A percentile compares a stretch with the other conserved stretches of the same genome.
These are phyloP conservation scores for Coemansia reversa DNA, from an alignment of 192 early-diverging fungal species.

Conservation along the genomic window DNA sequence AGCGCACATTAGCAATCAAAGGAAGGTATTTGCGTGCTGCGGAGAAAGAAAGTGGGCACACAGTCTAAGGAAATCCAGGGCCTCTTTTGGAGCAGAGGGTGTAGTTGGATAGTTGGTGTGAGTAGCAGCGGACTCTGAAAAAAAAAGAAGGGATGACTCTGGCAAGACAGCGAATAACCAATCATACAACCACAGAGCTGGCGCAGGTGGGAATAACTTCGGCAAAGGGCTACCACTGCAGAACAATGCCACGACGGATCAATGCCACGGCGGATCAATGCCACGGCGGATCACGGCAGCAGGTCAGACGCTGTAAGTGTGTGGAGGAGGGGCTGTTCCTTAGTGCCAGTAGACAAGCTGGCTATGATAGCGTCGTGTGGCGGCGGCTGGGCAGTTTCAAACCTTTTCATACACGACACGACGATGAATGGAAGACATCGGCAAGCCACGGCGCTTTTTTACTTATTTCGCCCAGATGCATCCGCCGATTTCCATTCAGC, in stretches of 20 bases:
- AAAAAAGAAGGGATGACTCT: not conserved
- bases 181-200: not conserved
- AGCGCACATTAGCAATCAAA: not conserved
- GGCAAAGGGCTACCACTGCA: constrained; percentile 1
- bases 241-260: constrained; percentile 4
- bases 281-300: constrained; percentile 3
- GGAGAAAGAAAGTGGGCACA: not conserved
- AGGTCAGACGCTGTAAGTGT: not conserved
- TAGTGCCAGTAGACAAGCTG: not conserved
- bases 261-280: constrained; percentile 1
- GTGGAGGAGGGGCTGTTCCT: constrained; percentile 2
- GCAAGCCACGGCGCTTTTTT: constrained; percentile 26
- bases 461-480: constrained; percentile 1
- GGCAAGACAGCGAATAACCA: not conserved
- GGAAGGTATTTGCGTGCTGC: not conserved
- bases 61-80: not conserved
- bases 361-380: constrained; percentile 9
- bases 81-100: not conserved
- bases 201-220: constrained; percentile 1
- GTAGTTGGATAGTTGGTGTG: not conserved
- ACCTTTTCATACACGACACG: constrained; percentile 10
- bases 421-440: constrained; percentile 23
- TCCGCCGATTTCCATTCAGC: constrained; percentile 9
- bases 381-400: constrained; percentile 37
- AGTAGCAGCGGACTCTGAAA: not conserved